Evolutionary conservation across 2,329 filamentous ascomycete species (phyloP).

Genomic region (Lecanicillium sp.): DNA sequence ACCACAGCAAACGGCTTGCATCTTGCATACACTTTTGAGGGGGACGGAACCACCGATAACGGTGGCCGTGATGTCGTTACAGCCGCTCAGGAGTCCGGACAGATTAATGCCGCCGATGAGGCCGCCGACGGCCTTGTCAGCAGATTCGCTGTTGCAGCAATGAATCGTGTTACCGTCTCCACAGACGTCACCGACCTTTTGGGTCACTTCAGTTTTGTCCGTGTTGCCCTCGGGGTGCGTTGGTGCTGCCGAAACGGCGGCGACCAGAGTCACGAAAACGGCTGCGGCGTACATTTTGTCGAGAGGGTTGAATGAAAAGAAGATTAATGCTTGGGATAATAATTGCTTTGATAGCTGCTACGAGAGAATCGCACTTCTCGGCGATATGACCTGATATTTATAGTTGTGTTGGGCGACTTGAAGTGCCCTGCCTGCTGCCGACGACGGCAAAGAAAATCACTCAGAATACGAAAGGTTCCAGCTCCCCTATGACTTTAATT

Average conservation of each 20-base stretch:
- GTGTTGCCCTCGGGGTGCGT: neutral
- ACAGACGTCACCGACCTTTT: constrained; percentile 3
- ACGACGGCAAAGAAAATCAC: too few species aligned
- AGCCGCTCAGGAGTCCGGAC: neutral
- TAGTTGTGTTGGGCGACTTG: too few species aligned
- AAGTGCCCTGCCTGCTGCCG: too few species aligned
- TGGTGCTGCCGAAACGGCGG: neutral
- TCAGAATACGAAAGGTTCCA: too few species aligned
- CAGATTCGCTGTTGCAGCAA: neutral
- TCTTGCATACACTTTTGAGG: neutral
- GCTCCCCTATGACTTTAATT: too few species aligned
- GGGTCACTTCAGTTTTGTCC: neutral
- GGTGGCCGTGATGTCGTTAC: neutral
- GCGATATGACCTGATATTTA: too few species aligned
- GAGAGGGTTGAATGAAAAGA: neutral
- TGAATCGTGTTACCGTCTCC: constrained; percentile 1
- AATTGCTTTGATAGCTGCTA: too few species aligned
- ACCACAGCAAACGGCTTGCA: constrained; percentile 1
- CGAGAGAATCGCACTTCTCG: too few species aligned
- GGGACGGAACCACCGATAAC: neutral
- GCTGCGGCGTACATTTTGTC: constrained; percentile 3
- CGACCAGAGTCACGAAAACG: constrained; percentile 1
- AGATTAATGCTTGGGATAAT: too few species aligned
- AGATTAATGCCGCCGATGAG: neutral
- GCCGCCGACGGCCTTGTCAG: neutral